Percentiles rank a stretch among this genome's conserved stretches.
These are phyloP conservation scores for Lecanicillium sp. DNA, from an alignment of 2,329 filamentous ascomycete genomes.

Conservation along the genomic window DNA sequence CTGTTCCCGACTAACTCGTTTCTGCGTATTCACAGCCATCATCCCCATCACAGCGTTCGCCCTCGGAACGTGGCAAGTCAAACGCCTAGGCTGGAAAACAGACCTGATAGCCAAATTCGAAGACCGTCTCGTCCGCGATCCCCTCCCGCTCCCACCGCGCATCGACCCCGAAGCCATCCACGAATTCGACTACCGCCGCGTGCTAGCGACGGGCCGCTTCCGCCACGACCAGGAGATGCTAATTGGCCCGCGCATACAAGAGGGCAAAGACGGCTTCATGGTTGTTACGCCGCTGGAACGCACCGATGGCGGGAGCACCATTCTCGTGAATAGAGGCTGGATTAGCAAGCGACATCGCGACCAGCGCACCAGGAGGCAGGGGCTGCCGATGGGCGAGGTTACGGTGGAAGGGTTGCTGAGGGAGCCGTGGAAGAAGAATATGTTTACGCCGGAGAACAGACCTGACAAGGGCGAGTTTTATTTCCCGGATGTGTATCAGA, in stretches of 20 bases:
- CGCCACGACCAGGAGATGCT: constrained; percentile 95
- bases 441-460: constrained; percentile 88
- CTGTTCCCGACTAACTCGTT: no score
- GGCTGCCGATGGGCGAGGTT: constrained; percentile 62
- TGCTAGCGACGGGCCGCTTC: constrained; percentile 65
- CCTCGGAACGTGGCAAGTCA: constrained; percentile 91
- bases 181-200: constrained; percentile 87
- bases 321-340: constrained; percentile 89
- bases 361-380: constrained; percentile 56
- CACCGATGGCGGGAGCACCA: constrained; percentile 50
- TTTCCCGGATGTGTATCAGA: constrained; percentile 88
- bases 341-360: constrained; percentile 66
- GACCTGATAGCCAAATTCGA: constrained; percentile 86
- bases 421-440: constrained; percentile 93
- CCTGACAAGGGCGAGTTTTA: constrained; percentile 83
- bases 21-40: constrained; percentile 57
- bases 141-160: constrained; percentile 74
- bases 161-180: constrained; percentile 74
- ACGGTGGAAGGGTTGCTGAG: constrained; percentile 76
- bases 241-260: constrained; percentile 79
- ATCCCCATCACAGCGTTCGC: constrained; percentile 88
- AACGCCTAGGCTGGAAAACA: constrained; percentile 88
- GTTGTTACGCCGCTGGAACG: constrained; percentile 88
- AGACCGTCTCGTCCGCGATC: constrained; percentile 78
- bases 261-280: constrained; percentile 84